Percentiles rank a stretch among this genome's conserved stretches.
Conservation (phyloP, 2,329 filamentous ascomycete species). For the Trichoderma simmonsii region DNA sequence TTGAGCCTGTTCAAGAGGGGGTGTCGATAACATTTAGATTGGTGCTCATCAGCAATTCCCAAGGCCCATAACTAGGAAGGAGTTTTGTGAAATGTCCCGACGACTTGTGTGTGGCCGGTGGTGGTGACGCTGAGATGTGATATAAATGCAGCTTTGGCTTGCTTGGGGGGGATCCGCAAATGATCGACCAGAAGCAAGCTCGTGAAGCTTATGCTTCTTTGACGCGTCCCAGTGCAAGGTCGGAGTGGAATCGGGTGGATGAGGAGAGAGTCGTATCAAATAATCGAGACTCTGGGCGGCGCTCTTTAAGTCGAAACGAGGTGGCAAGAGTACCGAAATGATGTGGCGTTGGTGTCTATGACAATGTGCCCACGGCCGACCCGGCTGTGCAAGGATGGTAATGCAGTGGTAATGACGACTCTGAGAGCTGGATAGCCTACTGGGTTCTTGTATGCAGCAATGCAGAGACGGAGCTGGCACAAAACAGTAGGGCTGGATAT, state of each 20-base stretch:
- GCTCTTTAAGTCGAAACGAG: conserved; percentile 3
- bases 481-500: neutral
- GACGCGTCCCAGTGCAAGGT: neutral
- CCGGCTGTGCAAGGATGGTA: neutral
- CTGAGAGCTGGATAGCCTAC: neutral
- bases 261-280: neutral
- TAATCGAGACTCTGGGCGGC: neutral
- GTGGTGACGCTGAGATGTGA: neutral
- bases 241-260: neutral
- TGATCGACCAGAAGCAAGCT: neutral
- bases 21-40: conserved; percentile 15
- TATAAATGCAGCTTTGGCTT: neutral
- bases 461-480: neutral
- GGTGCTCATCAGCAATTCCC: conserved; percentile 3
- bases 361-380: neutral
- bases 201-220: neutral
- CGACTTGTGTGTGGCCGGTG: neutral
- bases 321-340: conserved; percentile 17
- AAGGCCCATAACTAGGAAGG: conserved; percentile 5
- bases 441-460: neutral
- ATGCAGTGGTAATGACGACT: neutral
- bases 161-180: neutral
- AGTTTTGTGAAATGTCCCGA: neutral
- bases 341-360: conserved; percentile 17
- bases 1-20: conserved; percentile 16